Base-by-base conservation (phyloP, 148 eudicot genomes). In the Camellia sinensis region DNA sequence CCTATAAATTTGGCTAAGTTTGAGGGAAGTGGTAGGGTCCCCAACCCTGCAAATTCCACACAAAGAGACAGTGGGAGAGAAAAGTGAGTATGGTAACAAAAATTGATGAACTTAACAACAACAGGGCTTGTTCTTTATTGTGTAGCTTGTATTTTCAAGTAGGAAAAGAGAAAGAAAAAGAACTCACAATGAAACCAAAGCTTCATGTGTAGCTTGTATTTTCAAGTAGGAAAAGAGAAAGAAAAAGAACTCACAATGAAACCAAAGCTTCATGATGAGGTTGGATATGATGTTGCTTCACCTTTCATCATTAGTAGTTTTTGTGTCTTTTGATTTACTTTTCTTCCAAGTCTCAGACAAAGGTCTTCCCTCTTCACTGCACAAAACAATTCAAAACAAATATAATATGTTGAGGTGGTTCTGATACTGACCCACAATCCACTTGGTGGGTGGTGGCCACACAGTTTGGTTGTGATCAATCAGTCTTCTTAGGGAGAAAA, bases 281-380 rank as follows among this genome's bases (percentile, higher is more conserved):
- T 75, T 67, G 43, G 54, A 61, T 52, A 85, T 85, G 81, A 87
- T 87, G 85, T 82, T 89, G 91, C 87, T 76, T 81, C 83, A 78
- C 66, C 84, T 76, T 76, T 87, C 81, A 81, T 85, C 79, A 88
- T 88, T 78, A 40, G 52, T 29, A 74, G 37, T 71, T 78, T 71
- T 6, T 18, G 22, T 73, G 68, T 75, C 52, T 76, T 79, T 69
- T 44, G 67, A 48, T 69, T 44, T 68, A 67, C 83, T 80, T 78
- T 80, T 76, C 79, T 80, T 79, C 46, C 76, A 82, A 84, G 81
- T 43, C 83, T 50, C 71, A 44, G 71, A 21, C 78, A 75, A 77
- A 75, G 29, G 73, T 77, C 3, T 82, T 29, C 75, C 7, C 78
- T 54, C 74, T 75, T 61, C 22, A 74, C 11, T 60, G 77, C 68